Base-by-base conservation (phyloP, 495 filamentous ascomycete species). In the Penicillium psychrofluorescens region DNA sequence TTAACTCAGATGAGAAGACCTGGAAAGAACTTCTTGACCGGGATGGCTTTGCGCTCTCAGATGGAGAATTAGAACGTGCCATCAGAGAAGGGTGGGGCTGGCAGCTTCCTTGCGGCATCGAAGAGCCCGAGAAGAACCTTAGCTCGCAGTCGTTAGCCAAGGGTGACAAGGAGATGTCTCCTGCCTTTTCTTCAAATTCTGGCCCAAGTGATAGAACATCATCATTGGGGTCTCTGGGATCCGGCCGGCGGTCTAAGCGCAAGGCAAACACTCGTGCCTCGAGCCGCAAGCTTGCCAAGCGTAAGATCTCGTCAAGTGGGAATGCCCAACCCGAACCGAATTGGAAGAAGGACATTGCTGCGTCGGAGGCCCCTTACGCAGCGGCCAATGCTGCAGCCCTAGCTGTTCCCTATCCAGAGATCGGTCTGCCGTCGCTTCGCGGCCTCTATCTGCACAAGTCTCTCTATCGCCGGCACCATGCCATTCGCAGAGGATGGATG, bases 61-160 rank as follows among this genome's bases (percentile, higher is more conserved):
- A 84, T 2, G 87, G 88, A 10, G 92, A 99, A 57, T 68, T 99
- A 12, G 80, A 91, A 41, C 79, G 81, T 47, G 90, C 92, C 11
- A 85, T 97, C 41, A 77, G 72, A 28, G 85, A 97, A 67, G 92
- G 92, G n/a, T 99, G 92, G 92, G 92, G 90, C n/a, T 99, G 91
- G 88, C 92, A 97, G 59, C 83, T 87, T 61, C 87, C 90, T 2
- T 78, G 80, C 41, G 87, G 82, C 6, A 59, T 72, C 7, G 78
- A 88, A 49, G 85, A 83, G 37, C 87, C 70, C 41, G 92, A 98
- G 58, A 75, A 79, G 45, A 90, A 98, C 62, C 68, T 96, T 12
- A 85, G 83, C 51, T 39, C 66, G 51, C 45, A 70, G 55, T 47
- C 67, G 32, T 51, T 65, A 45, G 48, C 62, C 64, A 58, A 73